These are phyloP conservation scores for Nidula niveotomentosa DNA, from an alignment of 1,284 basidiomycete species.

Conservation along the genomic window DNA sequence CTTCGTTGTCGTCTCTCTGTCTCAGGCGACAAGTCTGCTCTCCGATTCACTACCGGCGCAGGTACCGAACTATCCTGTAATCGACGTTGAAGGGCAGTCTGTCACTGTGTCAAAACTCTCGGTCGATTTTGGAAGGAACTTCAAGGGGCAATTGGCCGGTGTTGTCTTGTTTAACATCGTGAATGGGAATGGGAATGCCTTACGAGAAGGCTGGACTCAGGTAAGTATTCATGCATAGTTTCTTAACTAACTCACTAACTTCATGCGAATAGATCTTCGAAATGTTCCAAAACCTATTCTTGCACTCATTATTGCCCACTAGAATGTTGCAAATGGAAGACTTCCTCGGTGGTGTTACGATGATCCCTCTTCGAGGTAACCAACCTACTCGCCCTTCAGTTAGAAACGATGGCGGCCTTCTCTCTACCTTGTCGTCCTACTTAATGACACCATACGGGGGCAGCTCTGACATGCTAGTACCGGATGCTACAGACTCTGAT, in stretches of 20 bases:
- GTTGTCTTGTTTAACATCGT: slow-evolving; percentile 98
- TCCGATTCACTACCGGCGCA: slow-evolving; percentile 73
- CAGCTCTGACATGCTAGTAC: slow-evolving; percentile 70
- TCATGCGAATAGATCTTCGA: slow-evolving; percentile 78
- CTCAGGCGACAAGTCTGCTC: slow-evolving; percentile 83
- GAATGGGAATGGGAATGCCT: slow-evolving; percentile 93
- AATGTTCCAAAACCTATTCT: slow-evolving; percentile 96
- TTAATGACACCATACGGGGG: slow-evolving; percentile 91
- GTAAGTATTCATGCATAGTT: slow-evolving; percentile 34
- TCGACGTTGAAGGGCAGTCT: slow-evolving; percentile 91
- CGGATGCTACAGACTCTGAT: slow-evolving; percentile 85
- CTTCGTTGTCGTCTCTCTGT: slow-evolving; percentile 91
- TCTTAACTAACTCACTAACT: slow-evolving; percentile 1
- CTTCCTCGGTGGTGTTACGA: slow-evolving; percentile 87
- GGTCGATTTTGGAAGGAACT: slow-evolving; percentile 92
- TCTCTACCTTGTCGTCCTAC: slow-evolving; percentile 96
- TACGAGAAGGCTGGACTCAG: slow-evolving; percentile 94
- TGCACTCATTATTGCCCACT: slow-evolving; percentile 87
- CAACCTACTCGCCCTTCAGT: slow-evolving; percentile 66
- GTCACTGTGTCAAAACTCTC: slow-evolving; percentile 92
- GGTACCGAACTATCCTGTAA: slow-evolving; percentile 83
- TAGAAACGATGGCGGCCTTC: slow-evolving; percentile 83
- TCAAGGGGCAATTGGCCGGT: slow-evolving; percentile 95
- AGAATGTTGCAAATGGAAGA: slow-evolving; percentile 97
- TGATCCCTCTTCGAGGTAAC: slow-evolving; percentile 83